Percentiles rank a stretch among this genome's conserved stretches.
Conservation (phyloP, 768 basidiomycete genomes). For the Serendipita sp. region DNA sequence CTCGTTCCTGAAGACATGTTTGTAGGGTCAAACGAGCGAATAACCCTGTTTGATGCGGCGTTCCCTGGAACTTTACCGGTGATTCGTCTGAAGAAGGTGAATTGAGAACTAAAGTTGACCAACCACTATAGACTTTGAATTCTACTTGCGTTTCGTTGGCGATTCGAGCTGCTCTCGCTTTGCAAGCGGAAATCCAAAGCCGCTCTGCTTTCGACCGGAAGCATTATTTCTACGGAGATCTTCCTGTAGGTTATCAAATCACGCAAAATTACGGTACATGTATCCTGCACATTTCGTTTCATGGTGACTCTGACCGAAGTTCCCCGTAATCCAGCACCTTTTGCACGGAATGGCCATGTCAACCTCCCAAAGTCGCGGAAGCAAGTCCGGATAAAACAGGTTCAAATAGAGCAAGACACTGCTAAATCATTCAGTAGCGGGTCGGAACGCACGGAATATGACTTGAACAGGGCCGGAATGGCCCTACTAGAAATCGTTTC, state of each 20-base stretch:
- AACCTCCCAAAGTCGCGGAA: slow-evolving; percentile 24
- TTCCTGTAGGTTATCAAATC: slow-evolving; percentile 91
- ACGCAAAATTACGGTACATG: slow-evolving; percentile 78
- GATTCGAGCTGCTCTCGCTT: slow-evolving; percentile 62
- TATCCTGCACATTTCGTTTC: neutral
- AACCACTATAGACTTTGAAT: slow-evolving; percentile 34
- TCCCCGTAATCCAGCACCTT: slow-evolving; percentile 38
- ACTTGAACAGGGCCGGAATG: slow-evolving; percentile 80
- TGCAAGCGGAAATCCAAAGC: slow-evolving; percentile 44
- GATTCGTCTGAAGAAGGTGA: slow-evolving; percentile 16
- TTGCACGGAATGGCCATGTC: slow-evolving; percentile 55
- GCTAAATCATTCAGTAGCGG: slow-evolving; percentile 60
- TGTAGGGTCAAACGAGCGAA: slow-evolving; percentile 52
- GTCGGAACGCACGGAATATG: slow-evolving; percentile 39
- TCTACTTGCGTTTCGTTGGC: slow-evolving; percentile 61
- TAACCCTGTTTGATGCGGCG: slow-evolving; percentile 70
- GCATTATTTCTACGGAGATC: slow-evolving; percentile 94
- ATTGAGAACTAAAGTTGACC: slow-evolving; percentile 6
- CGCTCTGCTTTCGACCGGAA: slow-evolving; percentile 86
- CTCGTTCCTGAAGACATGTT: slow-evolving; percentile 25
- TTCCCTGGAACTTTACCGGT: slow-evolving; percentile 90
- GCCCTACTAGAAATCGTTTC: slow-evolving; percentile 94
- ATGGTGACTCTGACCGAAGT: neutral
- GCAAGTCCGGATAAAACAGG: slow-evolving; percentile 72
- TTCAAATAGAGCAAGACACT: slow-evolving; percentile 92